Evolutionary conservation across 176 grass and related monocot genomes (phyloP), one percentile per base, ranked within the genome.

Genomic region (Stipa capillata): DNA sequence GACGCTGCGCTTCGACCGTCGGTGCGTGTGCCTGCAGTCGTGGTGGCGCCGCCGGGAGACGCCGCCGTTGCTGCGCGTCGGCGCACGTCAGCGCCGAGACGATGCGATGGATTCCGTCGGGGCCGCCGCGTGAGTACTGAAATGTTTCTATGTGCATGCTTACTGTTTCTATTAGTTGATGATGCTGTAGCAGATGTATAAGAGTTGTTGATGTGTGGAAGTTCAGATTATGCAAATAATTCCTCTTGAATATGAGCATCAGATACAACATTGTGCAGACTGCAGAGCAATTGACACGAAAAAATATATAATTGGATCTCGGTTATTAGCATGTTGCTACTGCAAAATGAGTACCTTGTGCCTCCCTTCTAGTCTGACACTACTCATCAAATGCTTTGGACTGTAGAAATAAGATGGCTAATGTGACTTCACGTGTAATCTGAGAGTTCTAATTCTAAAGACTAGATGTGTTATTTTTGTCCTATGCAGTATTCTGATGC

Each of bases 111-210:
- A 37, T 39, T 93, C 77, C n/a, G 43, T 79, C 15, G 50, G 63
- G 47, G 72, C 90, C 7, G 28, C 88, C 23, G 93, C 67, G 90
- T 97, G 72, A 90, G 93, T 56, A 41, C 36, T 54, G 17, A 24
- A 29, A n/a, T n/a, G n/a, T n/a, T n/a, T n/a, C n/a, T n/a, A n/a
- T 69, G 31, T 20, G 7, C 7, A n/a, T 35, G 61, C 6, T 7
- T 61, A 8, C 6, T 45, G 39, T 20, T 18, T n/a, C n/a, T n/a
- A 59, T 59, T 13, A 15, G 56, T 31, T 7, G n/a, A n/a, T n/a
- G 13, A 15, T n/a, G n/a, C n/a, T n/a, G n/a, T n/a, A n/a, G 25
- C 56, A 16, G 56, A 60, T 0, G 13, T 41, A 24, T 14, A 14
- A 21, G 13, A 56, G 32, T 7, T 24, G 13, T 17, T 41, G 12